These are phyloP conservation scores for Talaromyces marneffei DNA, from an alignment of 2,329 filamentous ascomycete genomes.

Conservation along the genomic window DNA sequence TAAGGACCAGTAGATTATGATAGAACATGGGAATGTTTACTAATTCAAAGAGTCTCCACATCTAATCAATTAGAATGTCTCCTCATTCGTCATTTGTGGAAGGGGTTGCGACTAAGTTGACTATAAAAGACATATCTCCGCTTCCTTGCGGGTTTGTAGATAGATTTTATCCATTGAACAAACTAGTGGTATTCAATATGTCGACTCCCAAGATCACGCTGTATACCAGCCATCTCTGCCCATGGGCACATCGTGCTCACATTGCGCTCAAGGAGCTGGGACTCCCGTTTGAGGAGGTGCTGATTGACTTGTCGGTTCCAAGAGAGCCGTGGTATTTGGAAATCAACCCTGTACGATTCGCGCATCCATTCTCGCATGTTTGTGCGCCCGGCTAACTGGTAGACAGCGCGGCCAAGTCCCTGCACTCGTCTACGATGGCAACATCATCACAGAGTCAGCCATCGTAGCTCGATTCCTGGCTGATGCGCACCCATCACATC, in stretches of 20 bases:
- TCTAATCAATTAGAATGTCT: neutral
- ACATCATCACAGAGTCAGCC: constrained; percentile 67
- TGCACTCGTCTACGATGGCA: constrained; percentile 59
- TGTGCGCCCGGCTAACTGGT: neutral
- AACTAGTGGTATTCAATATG: constrained; percentile 18
- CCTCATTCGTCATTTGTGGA: constrained; percentile 1
- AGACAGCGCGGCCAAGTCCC: constrained; percentile 65
- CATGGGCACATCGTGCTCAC: constrained; percentile 70
- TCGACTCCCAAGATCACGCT: constrained; percentile 52
- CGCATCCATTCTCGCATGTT: neutral
- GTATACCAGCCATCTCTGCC: constrained; percentile 66
- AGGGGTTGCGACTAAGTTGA: neutral
- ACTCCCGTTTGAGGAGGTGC: constrained; percentile 62
- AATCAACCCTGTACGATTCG: constrained; percentile 57
- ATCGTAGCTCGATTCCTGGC: constrained; percentile 67
- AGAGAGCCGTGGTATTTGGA: constrained; percentile 68
- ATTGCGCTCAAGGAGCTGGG: constrained; percentile 63
- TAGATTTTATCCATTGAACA: neutral
- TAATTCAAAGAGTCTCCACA: neutral
- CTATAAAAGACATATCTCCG: neutral
- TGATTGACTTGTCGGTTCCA: constrained; percentile 64
- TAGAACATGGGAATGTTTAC: neutral
- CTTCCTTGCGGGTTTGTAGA: neutral
- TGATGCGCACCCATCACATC: constrained; percentile 62
- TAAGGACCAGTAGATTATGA: too few relatives aligned